phyloP scores from a whole-genome alignment of 225 moss, liverwort and hornwort species.

The Lunularia cruciata region DNA sequence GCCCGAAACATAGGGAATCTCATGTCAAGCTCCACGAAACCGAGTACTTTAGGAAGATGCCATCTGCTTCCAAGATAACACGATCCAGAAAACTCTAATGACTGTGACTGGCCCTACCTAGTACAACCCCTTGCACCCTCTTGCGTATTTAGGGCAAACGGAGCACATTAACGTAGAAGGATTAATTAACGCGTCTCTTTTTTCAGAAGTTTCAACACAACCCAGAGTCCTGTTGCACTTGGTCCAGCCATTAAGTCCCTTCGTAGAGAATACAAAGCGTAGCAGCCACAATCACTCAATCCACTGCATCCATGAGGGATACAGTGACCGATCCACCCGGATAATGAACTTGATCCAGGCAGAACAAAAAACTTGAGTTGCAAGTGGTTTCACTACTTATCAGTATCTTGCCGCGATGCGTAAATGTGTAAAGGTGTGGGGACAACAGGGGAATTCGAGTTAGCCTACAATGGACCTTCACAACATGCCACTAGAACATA shows the following conservation, averaged over 20 bases:
- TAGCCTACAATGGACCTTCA: constrained; percentile 13
- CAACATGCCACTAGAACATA: constrained; percentile 1
- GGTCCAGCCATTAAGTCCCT: not conserved
- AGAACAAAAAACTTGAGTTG: constrained; percentile 15
- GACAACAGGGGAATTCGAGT: not conserved
- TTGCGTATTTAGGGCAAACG: not conserved
- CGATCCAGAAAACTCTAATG: constrained; percentile 1
- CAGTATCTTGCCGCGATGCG: not conserved
- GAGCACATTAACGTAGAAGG: not conserved
- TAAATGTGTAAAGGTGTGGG: not conserved
- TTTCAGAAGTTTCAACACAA: not conserved
- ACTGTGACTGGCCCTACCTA: constrained; percentile 8
- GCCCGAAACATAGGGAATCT: constrained; percentile 5
- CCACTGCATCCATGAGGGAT: not conserved
- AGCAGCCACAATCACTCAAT: constrained; percentile 8
- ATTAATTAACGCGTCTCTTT: constrained; percentile 8
- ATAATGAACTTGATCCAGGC: not conserved
- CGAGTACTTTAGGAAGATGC: not conserved
- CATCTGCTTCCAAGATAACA: constrained; percentile 8
- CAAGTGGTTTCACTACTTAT: constrained; percentile 18
- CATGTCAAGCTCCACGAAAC: constrained; percentile 2
- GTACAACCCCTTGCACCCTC: not conserved
- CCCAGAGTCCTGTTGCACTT: constrained; percentile 2
- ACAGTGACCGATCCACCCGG: not conserved
- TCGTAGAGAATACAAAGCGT: not conserved